Conservation (phyloP, 2,329 filamentous ascomycete genomes). For the Laburnicola sp. region DNA sequence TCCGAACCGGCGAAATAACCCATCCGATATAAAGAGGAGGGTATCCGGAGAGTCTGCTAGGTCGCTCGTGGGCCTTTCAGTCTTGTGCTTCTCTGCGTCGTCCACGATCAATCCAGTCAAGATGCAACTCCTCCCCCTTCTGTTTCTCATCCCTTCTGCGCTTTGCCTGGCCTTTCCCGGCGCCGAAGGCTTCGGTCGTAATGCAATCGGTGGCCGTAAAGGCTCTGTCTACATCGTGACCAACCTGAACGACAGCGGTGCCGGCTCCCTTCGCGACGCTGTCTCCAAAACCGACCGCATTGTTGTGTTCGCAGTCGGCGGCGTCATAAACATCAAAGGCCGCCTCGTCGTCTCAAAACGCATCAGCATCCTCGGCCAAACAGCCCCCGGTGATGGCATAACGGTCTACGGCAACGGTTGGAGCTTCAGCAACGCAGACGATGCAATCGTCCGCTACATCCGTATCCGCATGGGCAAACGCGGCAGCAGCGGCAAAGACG, state of each 20-base stretch:
- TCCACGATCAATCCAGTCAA: neutral
- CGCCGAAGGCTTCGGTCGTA: constrained; percentile 55
- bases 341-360: constrained; percentile 55
- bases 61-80: neutral
- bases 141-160: constrained; percentile 10
- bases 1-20: constrained; percentile 2
- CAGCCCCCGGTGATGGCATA: constrained; percentile 54
- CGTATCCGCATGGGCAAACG: constrained; percentile 58
- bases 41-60: neutral
- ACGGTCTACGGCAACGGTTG: constrained; percentile 60
- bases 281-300: constrained; percentile 54
- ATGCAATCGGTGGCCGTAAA: constrained; percentile 52
- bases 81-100: neutral
- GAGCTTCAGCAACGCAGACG: constrained; percentile 57
- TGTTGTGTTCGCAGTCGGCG: constrained; percentile 56
- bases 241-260: constrained; percentile 53
- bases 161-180: constrained; percentile 52
- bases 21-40: neutral
- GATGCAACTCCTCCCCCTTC: constrained; percentile 9
- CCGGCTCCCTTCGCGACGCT: constrained; percentile 56
- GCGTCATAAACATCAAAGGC: constrained; percentile 53
- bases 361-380: constrained; percentile 56
- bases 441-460: constrained; percentile 60
- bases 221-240: constrained; percentile 55
- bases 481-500: constrained; percentile 58